These are phyloP conservation scores for Artemisia annua DNA, from an alignment of 129 eudicot genomes.

Conservation along the genomic window DNA sequence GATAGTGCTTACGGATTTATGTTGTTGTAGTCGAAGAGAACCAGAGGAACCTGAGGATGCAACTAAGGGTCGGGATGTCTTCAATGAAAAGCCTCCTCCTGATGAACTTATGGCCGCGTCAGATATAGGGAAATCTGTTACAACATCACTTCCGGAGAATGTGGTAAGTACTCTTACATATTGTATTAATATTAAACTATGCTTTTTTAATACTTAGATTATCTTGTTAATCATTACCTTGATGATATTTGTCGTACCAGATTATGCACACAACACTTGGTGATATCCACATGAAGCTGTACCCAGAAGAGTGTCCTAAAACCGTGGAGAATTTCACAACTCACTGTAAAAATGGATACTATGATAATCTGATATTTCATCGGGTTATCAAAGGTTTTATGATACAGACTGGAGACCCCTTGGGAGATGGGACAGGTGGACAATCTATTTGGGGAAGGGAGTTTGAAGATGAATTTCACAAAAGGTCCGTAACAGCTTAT, in stretches of 20 bases:
- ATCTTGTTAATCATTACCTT: too few relatives aligned
- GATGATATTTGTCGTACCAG: slow-evolving; percentile 44
- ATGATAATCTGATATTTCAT: slow-evolving; percentile 91
- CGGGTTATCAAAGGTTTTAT: slow-evolving; percentile 91
- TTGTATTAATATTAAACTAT: too few relatives aligned
- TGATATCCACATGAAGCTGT: slow-evolving; percentile 85
- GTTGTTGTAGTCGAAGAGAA: too few relatives aligned
- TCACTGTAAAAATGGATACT: slow-evolving; percentile 92
- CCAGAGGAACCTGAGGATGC: too few relatives aligned
- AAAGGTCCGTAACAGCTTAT: slow-evolving; percentile 50
- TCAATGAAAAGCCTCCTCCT: too few relatives aligned
- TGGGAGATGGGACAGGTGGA: slow-evolving; percentile 98
- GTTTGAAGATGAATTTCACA: slow-evolving; percentile 95
- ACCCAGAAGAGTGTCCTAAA: slow-evolving; percentile 95
- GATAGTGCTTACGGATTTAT: too few relatives aligned
- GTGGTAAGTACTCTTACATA: too few relatives aligned
- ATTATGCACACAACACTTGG: slow-evolving; percentile 87
- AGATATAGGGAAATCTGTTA: too few relatives aligned
- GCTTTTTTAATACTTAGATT: too few relatives aligned
- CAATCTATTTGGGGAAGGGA: slow-evolving; percentile 99
- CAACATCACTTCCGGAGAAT: too few relatives aligned
- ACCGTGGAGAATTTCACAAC: slow-evolving; percentile 97
- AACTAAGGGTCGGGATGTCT: too few relatives aligned
- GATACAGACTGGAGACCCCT: slow-evolving; percentile 97
- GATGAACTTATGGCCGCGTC: too few relatives aligned